Base-by-base conservation (phyloP, 2,329 filamentous ascomycete species). In the Cordyceps cicadae region DNA sequence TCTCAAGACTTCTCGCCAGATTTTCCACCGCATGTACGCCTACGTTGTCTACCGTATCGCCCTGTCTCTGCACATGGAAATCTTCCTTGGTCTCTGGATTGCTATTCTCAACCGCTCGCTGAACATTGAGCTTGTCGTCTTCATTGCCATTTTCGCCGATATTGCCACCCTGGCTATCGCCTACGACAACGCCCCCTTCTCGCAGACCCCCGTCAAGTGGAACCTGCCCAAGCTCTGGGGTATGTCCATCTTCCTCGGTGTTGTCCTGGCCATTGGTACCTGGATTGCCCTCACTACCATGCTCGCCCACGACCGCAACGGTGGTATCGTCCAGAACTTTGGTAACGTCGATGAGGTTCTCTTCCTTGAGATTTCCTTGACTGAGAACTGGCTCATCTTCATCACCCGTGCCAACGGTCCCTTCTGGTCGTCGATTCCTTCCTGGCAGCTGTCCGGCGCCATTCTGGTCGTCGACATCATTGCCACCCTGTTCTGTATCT, bases 31-130 rank as follows among this genome's bases (percentile, higher is more conserved):
- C 70, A 96, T 96, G 91, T 94, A 96, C 78, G 89, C 91, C 63
- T 96, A 96, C 79, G 90, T 96, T 66, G 89, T 96, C 70, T 96
- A 96, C 81, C 90, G 92, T 83, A 96, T 96, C 70, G 91, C 92
- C 54, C 79, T 96, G 70, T 96, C 91, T 17, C 86, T 96, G 66
- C 92, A 96, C 74, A 82, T 96, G 71, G 90, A 94, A 78, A 89
- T 95, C 73, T 96, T 92, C 82, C 83, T 96, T 55, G 91, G 90
- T 73, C 84, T 95, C 62, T 95, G 91, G 90, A 94, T 96, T 68
- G 89, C 88, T 68, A 92, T 93, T 68, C 80, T 93, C 68, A 94
- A 96, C 81, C 81, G 85, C 64, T 89, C 85, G 63, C 82, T 96
- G 65, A 92, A 95, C 79, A 85, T 96, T 66, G 84, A 94, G 74